phyloP scores from a whole-genome alignment of 345 rosid species.

The Cardamine resedifolia region DNA sequence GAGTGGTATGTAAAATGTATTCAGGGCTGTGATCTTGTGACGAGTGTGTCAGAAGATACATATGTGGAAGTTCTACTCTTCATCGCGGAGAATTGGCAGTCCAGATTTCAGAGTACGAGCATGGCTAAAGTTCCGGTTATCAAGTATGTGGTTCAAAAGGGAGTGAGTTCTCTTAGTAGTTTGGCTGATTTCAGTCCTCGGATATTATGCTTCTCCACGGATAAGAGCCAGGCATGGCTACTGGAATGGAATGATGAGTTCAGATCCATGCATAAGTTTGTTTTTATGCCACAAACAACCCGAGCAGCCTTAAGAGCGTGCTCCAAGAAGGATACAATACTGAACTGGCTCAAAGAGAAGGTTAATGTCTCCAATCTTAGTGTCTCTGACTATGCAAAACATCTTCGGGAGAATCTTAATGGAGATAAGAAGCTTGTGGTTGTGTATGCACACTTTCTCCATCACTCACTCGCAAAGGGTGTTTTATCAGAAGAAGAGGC shows the following conservation, averaged over 20 bases:
- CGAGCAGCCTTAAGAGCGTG: constrained; percentile 34
- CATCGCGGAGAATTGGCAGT: constrained; percentile 54
- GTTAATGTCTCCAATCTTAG: constrained; percentile 10
- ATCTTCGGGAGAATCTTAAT: constrained; percentile 19
- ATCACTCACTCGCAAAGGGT: constrained; percentile 38
- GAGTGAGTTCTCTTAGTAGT: constrained; percentile 41
- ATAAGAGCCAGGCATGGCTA: constrained; percentile 42
- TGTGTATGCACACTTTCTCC: constrained; percentile 56
- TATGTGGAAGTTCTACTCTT: constrained; percentile 55
- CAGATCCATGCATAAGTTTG: constrained; percentile 30
- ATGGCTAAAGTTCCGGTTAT: constrained; percentile 49
- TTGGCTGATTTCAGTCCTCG: constrained; percentile 19
- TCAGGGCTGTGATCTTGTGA: constrained; percentile 50
- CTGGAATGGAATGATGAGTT: constrained; percentile 59
- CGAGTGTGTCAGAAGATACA: constrained; percentile 47
- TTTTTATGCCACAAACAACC: constrained; percentile 51
- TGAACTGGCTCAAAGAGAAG: constrained; percentile 45
- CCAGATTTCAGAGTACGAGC: constrained; percentile 36
- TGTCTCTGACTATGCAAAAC: constrained; percentile 39
- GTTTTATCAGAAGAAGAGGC: constrained; percentile 37
- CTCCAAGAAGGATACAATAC: constrained; percentile 26
- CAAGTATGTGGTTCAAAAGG: constrained; percentile 46
- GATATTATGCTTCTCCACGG: constrained; percentile 31
- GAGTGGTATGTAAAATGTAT: constrained; percentile 70
- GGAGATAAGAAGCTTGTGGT: constrained; percentile 42